phyloP scores from a whole-genome alignment of 805 yeast genomes.

The Starmerella lactis-condensi region DNA sequence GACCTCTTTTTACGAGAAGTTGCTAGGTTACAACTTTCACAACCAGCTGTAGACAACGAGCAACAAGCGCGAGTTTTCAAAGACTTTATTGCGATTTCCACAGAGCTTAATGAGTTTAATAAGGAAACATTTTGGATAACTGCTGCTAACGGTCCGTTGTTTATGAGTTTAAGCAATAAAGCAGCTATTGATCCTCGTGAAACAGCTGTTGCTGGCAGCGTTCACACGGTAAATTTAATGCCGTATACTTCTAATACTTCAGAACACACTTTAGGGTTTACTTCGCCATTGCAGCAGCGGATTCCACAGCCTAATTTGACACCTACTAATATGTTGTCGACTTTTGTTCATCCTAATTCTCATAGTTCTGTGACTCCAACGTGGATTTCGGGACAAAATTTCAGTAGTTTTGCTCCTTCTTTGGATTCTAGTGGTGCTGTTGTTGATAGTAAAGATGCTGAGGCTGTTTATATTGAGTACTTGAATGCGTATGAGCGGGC shows the following conservation, averaged over 20 bases:
- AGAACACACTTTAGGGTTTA: conserved; percentile 23
- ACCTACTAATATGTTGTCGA: conserved; percentile 33
- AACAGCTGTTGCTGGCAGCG: conserved; percentile 47
- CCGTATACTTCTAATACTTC: conserved; percentile 31
- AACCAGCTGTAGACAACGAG: conserved; percentile 3
- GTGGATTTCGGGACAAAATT: conserved; percentile 37
- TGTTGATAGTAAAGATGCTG: conserved; percentile 11
- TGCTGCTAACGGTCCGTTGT: conserved; percentile 56
- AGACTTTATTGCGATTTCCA: conserved; percentile 24
- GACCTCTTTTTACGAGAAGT: conserved; percentile 23
- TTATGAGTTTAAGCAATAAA: conserved; percentile 50
- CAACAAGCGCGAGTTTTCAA: conserved; percentile 14
- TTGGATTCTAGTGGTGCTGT: conserved; percentile 38
- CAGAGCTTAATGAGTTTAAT: conserved; percentile 64
- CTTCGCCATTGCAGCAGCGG: conserved; percentile 30
- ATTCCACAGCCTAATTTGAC: conserved; percentile 33
- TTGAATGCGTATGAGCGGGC: neutral
- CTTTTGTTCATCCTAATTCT: conserved; percentile 23
- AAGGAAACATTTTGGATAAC: conserved; percentile 56
- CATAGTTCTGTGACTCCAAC: conserved; percentile 40
- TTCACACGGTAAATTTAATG: conserved; percentile 45
- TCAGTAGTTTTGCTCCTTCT: conserved; percentile 45
- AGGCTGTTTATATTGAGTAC: conserved; percentile 11
- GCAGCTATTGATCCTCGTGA: conserved; percentile 63
- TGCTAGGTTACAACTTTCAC: conserved; percentile 16